phyloP scores from a whole-genome alignment of 306 rosid genomes.

The Vigna mungo region DNA sequence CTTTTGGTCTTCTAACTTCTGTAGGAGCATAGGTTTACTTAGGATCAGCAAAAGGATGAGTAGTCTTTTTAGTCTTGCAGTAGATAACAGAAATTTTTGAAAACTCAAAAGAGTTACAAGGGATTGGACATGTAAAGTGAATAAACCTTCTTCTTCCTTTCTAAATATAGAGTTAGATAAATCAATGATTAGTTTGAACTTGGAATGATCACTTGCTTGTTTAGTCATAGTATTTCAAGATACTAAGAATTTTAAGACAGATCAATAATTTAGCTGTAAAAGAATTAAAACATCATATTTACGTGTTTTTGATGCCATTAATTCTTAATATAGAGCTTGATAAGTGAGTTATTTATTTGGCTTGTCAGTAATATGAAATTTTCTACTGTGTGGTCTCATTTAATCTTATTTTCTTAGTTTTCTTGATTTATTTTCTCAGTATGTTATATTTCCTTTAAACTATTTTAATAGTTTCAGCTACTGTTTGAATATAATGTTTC shows the following conservation, averaged over 20 bases:
- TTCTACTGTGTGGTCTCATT: background rate
- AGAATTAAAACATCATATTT: background rate
- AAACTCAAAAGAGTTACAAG: slow-evolving; percentile 13
- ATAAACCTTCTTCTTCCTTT: slow-evolving; percentile 2
- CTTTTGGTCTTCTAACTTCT: slow-evolving; percentile 15
- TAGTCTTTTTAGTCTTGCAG: slow-evolving; percentile 17
- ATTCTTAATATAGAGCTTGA: background rate
- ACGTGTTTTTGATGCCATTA: background rate
- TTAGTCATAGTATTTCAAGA: background rate
- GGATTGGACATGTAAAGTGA: slow-evolving; percentile 40
- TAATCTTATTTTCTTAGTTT: background rate
- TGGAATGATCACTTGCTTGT: background rate
- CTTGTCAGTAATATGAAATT: background rate
- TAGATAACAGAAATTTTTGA: slow-evolving; percentile 18
- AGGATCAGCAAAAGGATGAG: slow-evolving; percentile 20
- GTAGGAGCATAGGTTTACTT: slow-evolving; percentile 42
- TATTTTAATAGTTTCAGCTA: background rate
- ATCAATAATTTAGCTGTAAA: background rate
- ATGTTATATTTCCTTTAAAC: background rate
- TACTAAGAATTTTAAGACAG: no score
- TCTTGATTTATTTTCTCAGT: background rate
- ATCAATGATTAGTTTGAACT: slow-evolving; percentile 22
- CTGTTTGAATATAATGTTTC: background rate
- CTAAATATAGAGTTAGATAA: slow-evolving; percentile 8
- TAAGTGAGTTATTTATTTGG: no score